A percentile compares a stretch with the other conserved stretches of the same genome.
phyloP scores from a whole-genome alignment of 306 rosid species.

The Gleditsia sinensis region DNA sequence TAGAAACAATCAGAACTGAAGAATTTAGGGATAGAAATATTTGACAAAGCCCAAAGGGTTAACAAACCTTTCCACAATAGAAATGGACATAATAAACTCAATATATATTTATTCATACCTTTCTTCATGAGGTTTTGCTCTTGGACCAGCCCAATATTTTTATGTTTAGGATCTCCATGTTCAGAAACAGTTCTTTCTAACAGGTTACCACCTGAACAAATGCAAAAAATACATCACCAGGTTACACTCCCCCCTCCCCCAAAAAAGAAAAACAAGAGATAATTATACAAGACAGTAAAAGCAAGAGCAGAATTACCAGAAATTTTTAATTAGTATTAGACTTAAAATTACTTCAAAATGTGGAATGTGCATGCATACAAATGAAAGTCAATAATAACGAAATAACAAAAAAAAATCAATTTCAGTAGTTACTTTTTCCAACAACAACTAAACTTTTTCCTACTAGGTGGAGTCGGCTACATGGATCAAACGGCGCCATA shows the following conservation, averaged over 20 bases:
- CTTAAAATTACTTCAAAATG: neutral
- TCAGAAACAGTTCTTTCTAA: constrained; percentile 40
- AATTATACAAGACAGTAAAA: constrained; percentile 13
- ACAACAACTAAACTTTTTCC: too few species aligned
- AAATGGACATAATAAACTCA: constrained; percentile 12
- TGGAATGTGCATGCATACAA: neutral
- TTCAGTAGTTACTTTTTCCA: neutral
- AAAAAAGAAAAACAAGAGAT: too few species aligned
- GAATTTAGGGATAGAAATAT: constrained; percentile 24
- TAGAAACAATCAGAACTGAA: constrained; percentile 31
- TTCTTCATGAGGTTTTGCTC: constrained; percentile 39
- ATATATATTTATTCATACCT: constrained; percentile 39
- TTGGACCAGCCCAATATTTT: constrained; percentile 38
- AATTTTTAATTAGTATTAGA: neutral
- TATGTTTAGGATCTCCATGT: constrained; percentile 35
- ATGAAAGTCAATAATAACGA: constrained; percentile 11
- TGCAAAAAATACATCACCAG: constrained; percentile 9
- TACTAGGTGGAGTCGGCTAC: too few species aligned
- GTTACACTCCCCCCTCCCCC: constrained; percentile 8
- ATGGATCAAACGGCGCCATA: too few species aligned
- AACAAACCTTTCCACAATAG: constrained; percentile 31
- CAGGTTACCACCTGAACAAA: constrained; percentile 49
- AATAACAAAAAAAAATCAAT: neutral
- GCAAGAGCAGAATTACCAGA: constrained; percentile 19
- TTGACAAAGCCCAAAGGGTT: constrained; percentile 1